phyloP scores from a whole-genome alignment of 495 filamentous ascomycete species.

The Pseudoneurospora amorphoporcata region DNA sequence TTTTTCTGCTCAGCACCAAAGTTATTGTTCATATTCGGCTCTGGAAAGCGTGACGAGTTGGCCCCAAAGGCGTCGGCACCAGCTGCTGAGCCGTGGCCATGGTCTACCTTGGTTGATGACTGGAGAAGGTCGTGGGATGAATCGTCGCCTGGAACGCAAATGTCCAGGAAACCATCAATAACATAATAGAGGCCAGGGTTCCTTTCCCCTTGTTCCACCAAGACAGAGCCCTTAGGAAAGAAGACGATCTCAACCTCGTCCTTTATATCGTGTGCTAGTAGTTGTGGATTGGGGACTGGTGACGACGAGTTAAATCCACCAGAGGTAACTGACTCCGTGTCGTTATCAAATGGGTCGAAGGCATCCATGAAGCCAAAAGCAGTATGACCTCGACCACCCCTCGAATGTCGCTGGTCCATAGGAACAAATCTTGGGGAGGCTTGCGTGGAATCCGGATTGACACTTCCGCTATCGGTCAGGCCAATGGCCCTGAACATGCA shows the following conservation, averaged over 20 bases:
- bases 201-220: conserved; percentile 95
- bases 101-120: conserved; percentile 15
- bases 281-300: conserved; percentile 32
- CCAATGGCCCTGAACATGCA: conserved; percentile 96
- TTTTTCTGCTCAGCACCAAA: conserved; percentile 12
- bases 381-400: conserved; percentile 68
- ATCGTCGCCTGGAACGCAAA: conserved; percentile 46
- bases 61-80: conserved; percentile 20
- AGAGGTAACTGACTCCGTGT: conserved; percentile 75
- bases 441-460: conserved; percentile 64
- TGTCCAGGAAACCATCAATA: conserved; percentile 92
- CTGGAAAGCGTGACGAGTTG: conserved; percentile 12
- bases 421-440: conserved; percentile 76
- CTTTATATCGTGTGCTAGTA: conserved; percentile 61
- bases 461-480: conserved; percentile 54
- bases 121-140: conserved; percentile 25
- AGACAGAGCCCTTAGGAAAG: conserved; percentile 85
- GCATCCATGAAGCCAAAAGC: conserved; percentile 94
- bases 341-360: conserved; percentile 71
- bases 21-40: conserved; percentile 5
- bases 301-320: conserved; percentile 35
- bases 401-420: conserved; percentile 75
- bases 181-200: conserved; percentile 97
- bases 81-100: not conserved
- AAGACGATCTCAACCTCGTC: conserved; percentile 97